phyloP scores from a whole-genome alignment of 2,329 filamentous ascomycete species.

The Tolypocladium cylindrosporum region DNA sequence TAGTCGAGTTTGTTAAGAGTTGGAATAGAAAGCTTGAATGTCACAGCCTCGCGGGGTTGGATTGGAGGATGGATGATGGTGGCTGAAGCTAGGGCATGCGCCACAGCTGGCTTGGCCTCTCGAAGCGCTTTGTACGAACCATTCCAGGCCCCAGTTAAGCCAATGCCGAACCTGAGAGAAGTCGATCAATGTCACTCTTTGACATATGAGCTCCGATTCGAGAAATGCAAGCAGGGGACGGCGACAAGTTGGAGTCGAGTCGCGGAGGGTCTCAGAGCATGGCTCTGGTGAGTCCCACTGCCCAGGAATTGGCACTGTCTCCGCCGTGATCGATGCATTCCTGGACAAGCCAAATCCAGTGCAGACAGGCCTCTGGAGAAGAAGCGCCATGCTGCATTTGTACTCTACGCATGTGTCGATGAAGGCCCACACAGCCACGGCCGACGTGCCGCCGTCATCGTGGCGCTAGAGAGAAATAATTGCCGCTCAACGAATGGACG shows the following conservation, averaged over 20 bases:
- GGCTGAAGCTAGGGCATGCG: background rate
- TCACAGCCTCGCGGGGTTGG: background rate
- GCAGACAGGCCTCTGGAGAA: background rate
- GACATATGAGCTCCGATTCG: background rate
- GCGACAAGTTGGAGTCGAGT: background rate
- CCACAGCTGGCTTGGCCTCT: background rate
- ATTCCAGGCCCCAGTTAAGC: background rate
- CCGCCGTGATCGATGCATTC: background rate
- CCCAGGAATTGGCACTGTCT: background rate
- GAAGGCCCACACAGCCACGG: background rate
- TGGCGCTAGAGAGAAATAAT: background rate
- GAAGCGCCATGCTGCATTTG: too few species aligned
- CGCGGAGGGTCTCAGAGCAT: too few species aligned
- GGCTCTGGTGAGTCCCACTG: background rate
- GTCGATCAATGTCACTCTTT: background rate
- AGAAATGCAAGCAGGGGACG: background rate
- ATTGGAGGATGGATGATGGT: background rate
- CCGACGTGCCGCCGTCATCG: slow-evolving; percentile 1
- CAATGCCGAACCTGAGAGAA: background rate
- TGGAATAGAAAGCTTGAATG: background rate
- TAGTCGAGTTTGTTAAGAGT: background rate
- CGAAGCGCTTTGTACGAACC: background rate
- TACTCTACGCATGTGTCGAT: background rate
- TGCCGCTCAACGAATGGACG: background rate
- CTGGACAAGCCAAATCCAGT: too few species aligned